Conservation (phyloP, 129 eudicot genomes). For the Saussurea involucrata region DNA sequence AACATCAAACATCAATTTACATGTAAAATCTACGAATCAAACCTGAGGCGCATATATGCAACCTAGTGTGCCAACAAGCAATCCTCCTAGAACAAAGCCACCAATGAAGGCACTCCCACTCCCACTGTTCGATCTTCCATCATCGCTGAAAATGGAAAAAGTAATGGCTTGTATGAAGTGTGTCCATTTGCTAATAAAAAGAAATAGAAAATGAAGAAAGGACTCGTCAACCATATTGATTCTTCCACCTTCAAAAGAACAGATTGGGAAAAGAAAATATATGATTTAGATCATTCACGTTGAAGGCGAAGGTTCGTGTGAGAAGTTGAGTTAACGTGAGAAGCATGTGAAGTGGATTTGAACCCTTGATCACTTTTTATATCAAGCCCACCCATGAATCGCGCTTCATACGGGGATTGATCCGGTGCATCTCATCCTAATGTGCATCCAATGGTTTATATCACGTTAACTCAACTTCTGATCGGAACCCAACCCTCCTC, state of each 20-base stretch:
- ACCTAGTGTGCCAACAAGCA: slow-evolving; percentile 84
- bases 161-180: not conserved
- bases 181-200: not conserved
- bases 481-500: too few relatives aligned
- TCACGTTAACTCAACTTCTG: too few relatives aligned
- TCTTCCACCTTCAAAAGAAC: not conserved
- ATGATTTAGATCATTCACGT: not conserved
- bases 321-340: too few relatives aligned
- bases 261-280: not conserved
- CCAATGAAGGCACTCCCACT: slow-evolving; percentile 54
- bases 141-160: slow-evolving; percentile 43
- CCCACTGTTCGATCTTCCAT: slow-evolving; percentile 48
- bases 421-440: too few relatives aligned
- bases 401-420: too few relatives aligned
- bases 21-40: slow-evolving; percentile 16
- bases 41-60: slow-evolving; percentile 93
- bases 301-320: too few relatives aligned
- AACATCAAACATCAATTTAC: not conserved
- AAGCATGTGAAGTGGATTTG: too few relatives aligned
- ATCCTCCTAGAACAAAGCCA: slow-evolving; percentile 81
- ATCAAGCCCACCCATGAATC: too few relatives aligned
- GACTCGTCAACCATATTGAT: not conserved
- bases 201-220: not conserved
- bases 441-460: too few relatives aligned
- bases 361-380: too few relatives aligned